Evolutionary conservation across 2,329 filamentous ascomycete species (phyloP).

Genomic region (Diaporthe citrichinensis): DNA sequence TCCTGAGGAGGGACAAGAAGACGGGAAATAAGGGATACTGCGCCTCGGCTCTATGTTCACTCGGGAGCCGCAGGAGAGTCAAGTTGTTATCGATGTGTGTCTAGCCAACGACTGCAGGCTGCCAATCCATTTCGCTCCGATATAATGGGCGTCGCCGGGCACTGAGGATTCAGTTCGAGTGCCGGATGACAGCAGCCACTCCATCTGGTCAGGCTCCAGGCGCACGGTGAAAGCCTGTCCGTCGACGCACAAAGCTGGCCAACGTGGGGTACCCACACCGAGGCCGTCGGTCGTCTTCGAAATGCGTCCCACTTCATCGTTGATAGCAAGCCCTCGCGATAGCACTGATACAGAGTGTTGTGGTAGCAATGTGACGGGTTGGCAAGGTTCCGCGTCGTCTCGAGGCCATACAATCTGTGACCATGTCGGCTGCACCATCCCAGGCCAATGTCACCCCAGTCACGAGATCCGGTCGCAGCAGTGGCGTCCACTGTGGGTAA

Average conservation of each 20-base stretch:
- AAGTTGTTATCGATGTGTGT: not conserved
- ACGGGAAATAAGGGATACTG: not conserved
- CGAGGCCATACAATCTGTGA: not conserved
- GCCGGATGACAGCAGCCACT: not conserved
- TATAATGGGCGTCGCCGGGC: not conserved
- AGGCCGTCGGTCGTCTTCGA: not conserved
- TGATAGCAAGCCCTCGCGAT: constrained; percentile 3
- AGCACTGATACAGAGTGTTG: not conserved
- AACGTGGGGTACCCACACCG: not conserved
- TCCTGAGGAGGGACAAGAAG: not conserved
- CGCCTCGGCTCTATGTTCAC: not conserved
- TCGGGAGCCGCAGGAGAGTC: not conserved
- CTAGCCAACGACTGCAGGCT: not conserved
- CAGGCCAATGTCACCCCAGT: constrained; percentile 2
- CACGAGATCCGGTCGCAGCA: not conserved
- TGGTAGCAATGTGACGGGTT: constrained; percentile 26
- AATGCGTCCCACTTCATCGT: not conserved
- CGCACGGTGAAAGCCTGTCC: not conserved
- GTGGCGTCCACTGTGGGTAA: constrained; percentile 15
- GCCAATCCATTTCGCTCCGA: not conserved
- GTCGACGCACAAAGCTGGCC: not conserved
- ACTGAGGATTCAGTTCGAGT: not conserved
- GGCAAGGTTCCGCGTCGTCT: constrained; percentile 3
- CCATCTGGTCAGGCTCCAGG: not conserved
- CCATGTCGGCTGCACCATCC: not conserved